phyloP scores from a whole-genome alignment of 345 rosid genomes.

The Eucalyptus polyanthemos region DNA sequence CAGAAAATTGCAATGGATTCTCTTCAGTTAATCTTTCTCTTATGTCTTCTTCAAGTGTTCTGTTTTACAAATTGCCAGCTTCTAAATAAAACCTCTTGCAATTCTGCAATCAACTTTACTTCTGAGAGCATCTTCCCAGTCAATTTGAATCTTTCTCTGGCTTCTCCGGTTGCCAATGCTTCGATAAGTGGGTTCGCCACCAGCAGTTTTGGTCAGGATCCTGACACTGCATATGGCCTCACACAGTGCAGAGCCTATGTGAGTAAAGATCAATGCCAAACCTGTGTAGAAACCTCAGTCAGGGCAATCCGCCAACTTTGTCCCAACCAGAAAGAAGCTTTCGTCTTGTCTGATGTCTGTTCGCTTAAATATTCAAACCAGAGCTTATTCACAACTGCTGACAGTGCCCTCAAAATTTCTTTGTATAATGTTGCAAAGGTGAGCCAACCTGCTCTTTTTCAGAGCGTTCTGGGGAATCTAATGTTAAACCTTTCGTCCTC shows the following conservation, averaged over 20 bases:
- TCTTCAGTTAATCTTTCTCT: neutral
- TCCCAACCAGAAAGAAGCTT: slow-evolving; percentile 12
- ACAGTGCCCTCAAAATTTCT: neutral
- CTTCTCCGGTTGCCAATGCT: slow-evolving; percentile 9
- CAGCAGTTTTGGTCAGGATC: neutral
- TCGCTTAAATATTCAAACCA: slow-evolving; percentile 2
- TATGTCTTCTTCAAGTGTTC: neutral
- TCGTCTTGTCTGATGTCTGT: neutral
- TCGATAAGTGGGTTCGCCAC: neutral
- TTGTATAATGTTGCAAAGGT: neutral
- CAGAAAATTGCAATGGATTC: neutral
- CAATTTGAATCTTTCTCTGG: slow-evolving; percentile 3
- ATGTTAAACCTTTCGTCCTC: neutral
- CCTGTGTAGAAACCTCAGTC: neutral
- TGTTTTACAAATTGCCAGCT: neutral
- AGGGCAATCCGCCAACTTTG: slow-evolving; percentile 1
- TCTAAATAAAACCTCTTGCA: neutral
- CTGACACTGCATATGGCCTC: neutral
- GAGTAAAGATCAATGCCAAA: slow-evolving; percentile 8
- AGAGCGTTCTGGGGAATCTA: neutral
- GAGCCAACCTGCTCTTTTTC: neutral
- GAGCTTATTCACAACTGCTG: slow-evolving; percentile 4
- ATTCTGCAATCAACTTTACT: slow-evolving; percentile 1
- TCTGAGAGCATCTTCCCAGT: neutral
- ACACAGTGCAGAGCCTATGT: slow-evolving; percentile 7